A percentile compares a stretch with the other conserved stretches of the same genome.
phyloP scores from a whole-genome alignment of 495 filamentous ascomycete species.

The Annulohypoxylon nitens region DNA sequence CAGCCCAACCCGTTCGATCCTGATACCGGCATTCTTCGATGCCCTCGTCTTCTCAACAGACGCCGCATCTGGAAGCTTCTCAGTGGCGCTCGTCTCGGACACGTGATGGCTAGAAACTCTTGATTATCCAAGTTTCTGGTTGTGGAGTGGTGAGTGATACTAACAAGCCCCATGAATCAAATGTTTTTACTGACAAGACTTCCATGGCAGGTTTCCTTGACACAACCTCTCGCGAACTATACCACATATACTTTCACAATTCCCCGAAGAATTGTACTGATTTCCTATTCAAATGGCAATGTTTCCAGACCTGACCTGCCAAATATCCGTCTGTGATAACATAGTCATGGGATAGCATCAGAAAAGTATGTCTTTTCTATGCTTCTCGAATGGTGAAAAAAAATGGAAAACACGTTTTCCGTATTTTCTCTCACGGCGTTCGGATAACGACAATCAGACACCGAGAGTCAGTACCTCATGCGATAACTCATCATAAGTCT shows the following conservation, averaged over 20 bases:
- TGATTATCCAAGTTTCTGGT: too few species aligned
- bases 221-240: too few species aligned
- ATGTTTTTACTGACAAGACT: too few species aligned
- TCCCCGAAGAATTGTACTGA: too few species aligned
- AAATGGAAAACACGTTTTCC: neutral
- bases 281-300: too few species aligned
- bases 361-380: neutral
- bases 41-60: slow-evolving; percentile 35
- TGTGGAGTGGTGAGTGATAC: too few species aligned
- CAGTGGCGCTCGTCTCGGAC: slow-evolving; percentile 13
- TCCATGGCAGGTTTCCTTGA: too few species aligned
- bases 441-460: neutral
- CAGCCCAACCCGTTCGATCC: slow-evolving; percentile 11
- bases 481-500: neutral
- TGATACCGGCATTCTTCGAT: neutral
- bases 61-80: slow-evolving; percentile 45
- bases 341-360: neutral
- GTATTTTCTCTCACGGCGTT: neutral
- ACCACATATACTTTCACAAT: too few species aligned
- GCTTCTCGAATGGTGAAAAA: neutral
- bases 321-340: neutral
- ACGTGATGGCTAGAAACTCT: neutral
- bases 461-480: neutral
- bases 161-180: too few species aligned
- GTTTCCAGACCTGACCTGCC: too few species aligned